Base-by-base conservation (phyloP, 768 basidiomycete genomes). In the Tricholoma sp. region DNA sequence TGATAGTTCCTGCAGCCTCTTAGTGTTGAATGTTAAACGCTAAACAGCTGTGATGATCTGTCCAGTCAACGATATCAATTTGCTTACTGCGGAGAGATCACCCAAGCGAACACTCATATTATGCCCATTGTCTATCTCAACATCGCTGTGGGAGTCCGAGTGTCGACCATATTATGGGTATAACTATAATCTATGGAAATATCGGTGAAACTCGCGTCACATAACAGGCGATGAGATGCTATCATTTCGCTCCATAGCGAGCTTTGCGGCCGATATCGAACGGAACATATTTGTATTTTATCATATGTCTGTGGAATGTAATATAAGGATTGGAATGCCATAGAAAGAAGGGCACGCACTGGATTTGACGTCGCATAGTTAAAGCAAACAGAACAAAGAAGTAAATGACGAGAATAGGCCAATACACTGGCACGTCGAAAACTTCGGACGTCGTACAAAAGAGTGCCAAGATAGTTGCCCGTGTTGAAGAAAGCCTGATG, bases 401-500 rank as follows among this genome's bases (percentile, higher is more conserved):
- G 76, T 99, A 99, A 56, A 98, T 78, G 63, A 98, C 86, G 54
- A 99, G 84, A 71, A 99, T 98, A 7, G 97, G 97, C 95, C 97
- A 98, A 75, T 97, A 98, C 20, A 98, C 97, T 6, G 97, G 96
- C 18, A 99, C 89, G 69, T 98, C 95, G 63, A 97, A 96, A 34
- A 88, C 74, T 47, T 88, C 80, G 24, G 91, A 95, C 55, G 88
- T 74, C 2, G 97, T 91, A 69, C 88, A 88, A 53, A 87, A 72
- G 41, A 96, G 65, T 4, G 94, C 88, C 52, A 99, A 68, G 18
- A 89, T n/a, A 24, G 91, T 88, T 10, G 96, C 94, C 47, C 91
- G 87, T 6, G 94, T 98, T 1, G 93, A 79, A 4, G 93, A 91
- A 44, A 98, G 80, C 96, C 95, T 94, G 61, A 13, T 42, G 37